These are phyloP conservation scores for Spizellomyces sp. DNA, from an alignment of 192 early-diverging fungal genomes.

Conservation along the genomic window DNA sequence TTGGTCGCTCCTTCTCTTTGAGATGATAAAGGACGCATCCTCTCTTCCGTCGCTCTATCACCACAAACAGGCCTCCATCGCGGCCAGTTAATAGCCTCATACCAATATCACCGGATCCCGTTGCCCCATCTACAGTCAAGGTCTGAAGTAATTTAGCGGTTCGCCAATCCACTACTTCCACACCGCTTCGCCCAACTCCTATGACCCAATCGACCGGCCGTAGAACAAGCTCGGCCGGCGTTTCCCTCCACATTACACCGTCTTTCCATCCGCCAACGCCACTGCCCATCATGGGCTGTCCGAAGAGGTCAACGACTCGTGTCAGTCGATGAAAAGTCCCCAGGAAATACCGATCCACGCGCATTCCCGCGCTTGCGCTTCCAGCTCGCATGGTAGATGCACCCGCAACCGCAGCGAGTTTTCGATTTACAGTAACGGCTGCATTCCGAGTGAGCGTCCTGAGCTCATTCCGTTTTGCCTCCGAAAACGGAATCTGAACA, in stretches of 20 bases:
- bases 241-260: constrained; percentile 56
- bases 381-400: constrained; percentile 17
- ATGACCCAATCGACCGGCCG: constrained; percentile 52
- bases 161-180: constrained; percentile 58
- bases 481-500: constrained; percentile 61
- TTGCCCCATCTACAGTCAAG: constrained; percentile 35
- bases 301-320: constrained; percentile 48
- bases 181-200: constrained; percentile 42
- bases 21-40: constrained; percentile 40
- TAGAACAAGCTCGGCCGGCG: constrained; percentile 45
- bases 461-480: constrained; percentile 43
- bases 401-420: constrained; percentile 53
- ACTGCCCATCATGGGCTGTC: constrained; percentile 55
- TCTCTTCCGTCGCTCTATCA: constrained; percentile 44
- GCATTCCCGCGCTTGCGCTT: neutral
- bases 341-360: constrained; percentile 53
- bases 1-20: constrained; percentile 37
- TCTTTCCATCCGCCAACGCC: constrained; percentile 61
- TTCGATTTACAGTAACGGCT: constrained; percentile 53
- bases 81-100: constrained; percentile 33
- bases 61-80: constrained; percentile 34
- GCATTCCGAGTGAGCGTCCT: constrained; percentile 30
- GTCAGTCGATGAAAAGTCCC: constrained; percentile 55
- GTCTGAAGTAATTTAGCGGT: constrained; percentile 44
- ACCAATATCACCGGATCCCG: neutral